Conservation (phyloP, 495 filamentous ascomycete genomes). For the Penicillium odoratum region DNA sequence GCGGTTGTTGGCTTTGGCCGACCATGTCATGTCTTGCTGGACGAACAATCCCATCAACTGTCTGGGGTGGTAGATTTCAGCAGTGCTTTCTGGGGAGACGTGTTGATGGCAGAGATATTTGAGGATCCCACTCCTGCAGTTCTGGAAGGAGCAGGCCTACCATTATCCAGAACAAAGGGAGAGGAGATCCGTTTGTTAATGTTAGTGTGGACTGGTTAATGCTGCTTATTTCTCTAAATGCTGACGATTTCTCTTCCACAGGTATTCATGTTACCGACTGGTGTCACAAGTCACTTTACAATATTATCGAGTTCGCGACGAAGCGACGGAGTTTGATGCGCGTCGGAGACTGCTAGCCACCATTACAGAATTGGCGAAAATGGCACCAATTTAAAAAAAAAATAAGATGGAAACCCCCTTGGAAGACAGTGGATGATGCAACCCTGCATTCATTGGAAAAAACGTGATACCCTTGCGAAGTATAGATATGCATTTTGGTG, state of each 20-base stretch:
- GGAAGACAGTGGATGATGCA: background rate
- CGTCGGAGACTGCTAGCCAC: slow-evolving; percentile 37
- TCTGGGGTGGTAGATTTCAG: slow-evolving; percentile 49
- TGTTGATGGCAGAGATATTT: slow-evolving; percentile 47
- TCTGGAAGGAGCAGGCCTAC: slow-evolving; percentile 42
- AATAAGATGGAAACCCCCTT: background rate
- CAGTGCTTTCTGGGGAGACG: slow-evolving; percentile 51
- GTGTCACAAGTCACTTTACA: slow-evolving; percentile 40
- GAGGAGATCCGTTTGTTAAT: slow-evolving; percentile 35
- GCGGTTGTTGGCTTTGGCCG: slow-evolving; percentile 58
- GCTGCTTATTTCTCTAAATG: background rate
- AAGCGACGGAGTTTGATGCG: slow-evolving; percentile 38
- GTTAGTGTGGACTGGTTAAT: slow-evolving; percentile 27
- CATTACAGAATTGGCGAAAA: slow-evolving; percentile 26
- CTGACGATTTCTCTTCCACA: slow-evolving; percentile 10
- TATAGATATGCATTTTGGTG: slow-evolving; percentile 1
- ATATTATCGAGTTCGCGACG: slow-evolving; percentile 43
- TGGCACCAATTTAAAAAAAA: slow-evolving; percentile 4
- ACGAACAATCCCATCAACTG: slow-evolving; percentile 46
- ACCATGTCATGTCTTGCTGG: slow-evolving; percentile 57
- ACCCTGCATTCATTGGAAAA: background rate
- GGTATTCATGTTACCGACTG: slow-evolving; percentile 45
- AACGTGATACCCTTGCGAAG: slow-evolving; percentile 11
- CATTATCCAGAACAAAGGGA: slow-evolving; percentile 18
- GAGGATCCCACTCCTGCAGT: slow-evolving; percentile 36